Conservation (phyloP, 371 early-diverging fungal genomes). For the Umbelopsis sp. region DNA sequence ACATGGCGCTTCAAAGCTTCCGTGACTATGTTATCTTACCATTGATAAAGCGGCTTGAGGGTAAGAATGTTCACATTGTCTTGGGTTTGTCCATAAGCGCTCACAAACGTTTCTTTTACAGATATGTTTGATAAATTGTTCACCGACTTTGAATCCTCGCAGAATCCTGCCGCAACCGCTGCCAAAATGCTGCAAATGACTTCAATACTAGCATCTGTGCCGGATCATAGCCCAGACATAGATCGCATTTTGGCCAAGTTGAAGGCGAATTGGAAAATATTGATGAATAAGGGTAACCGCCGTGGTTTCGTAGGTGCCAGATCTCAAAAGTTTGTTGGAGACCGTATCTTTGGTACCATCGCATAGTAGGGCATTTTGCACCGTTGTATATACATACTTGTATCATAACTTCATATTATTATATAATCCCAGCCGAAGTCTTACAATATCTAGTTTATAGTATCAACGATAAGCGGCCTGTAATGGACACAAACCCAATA, state of each 20-base stretch:
- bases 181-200: slow-evolving; percentile 83
- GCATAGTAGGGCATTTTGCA: not conserved
- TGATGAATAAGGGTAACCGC: slow-evolving; percentile 64
- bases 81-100: not conserved
- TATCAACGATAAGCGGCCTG: too few relatives aligned
- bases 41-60: slow-evolving; percentile 68
- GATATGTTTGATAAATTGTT: slow-evolving; percentile 72
- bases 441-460: too few relatives aligned
- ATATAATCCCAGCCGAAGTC: too few relatives aligned
- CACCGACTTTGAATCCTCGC: slow-evolving; percentile 69
- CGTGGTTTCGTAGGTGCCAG: slow-evolving; percentile 65
- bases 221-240: slow-evolving; percentile 58
- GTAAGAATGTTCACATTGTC: slow-evolving; percentile 35
- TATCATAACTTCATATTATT: too few relatives aligned
- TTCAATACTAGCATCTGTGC: slow-evolving; percentile 62
- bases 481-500: too few relatives aligned
- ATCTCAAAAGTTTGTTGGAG: not conserved
- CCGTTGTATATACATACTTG: not conserved
- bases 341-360: slow-evolving; percentile 6
- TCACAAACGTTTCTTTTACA: slow-evolving; percentile 22
- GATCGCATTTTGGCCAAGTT: slow-evolving; percentile 59
- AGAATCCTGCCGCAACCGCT: slow-evolving; percentile 71
- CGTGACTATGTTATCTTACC: slow-evolving; percentile 74
- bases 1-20: slow-evolving; percentile 70
- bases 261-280: slow-evolving; percentile 65